Base-by-base conservation (phyloP, 2,329 filamentous ascomycete genomes). In the Metarhizium robertsii region DNA sequence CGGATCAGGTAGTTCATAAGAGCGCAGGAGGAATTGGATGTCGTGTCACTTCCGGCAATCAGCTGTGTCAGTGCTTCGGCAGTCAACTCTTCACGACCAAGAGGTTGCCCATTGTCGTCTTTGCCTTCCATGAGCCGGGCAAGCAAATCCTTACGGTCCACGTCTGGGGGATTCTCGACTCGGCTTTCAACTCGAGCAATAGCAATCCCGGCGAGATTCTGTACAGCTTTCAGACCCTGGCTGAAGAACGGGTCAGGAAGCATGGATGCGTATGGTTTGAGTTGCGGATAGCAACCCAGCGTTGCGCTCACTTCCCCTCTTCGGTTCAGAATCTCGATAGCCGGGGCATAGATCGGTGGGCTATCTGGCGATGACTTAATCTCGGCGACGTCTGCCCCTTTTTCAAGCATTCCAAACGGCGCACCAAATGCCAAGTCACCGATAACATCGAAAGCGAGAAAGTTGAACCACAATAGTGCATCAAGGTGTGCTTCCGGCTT, bases 51-150 rank as follows among this genome's bases (percentile, higher is more conserved):
- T 30, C 87, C 88, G 1, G 88, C 87, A 62, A 91, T 95, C 46
- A 96, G 80, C 69, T 96, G 91, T 0, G 91, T 96, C 30, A 95
- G 75, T 0, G 91, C 91, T 73, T 96, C 92, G 40, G 90, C 90
- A 0, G 90, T 95, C 53, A 96, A 77, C 67, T 96, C 91, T 62
- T 87, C 80, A 30, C 88, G 80, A 4, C 88, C 85, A 0, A 96
- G 79, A 11, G 83, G 85, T 57, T 88, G 75, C 55, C 90, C 91
- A 29, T 82, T 86, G 58, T 89, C 86, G 67, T 96, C 90, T 55
- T 87, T 85, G 50, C 89, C 90, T 71, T 95, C 87, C 83, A 95
- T 92, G 10, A 96, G 75, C 2, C 89, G 81, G 1, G 88, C 85
- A 4, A 96, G 84, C 1, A 96, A 79, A 64, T 96, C 91, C 51